Evolutionary conservation across 352 stramenopile genomes (phyloP).

Genomic region (Pythium insidiosum): DNA sequence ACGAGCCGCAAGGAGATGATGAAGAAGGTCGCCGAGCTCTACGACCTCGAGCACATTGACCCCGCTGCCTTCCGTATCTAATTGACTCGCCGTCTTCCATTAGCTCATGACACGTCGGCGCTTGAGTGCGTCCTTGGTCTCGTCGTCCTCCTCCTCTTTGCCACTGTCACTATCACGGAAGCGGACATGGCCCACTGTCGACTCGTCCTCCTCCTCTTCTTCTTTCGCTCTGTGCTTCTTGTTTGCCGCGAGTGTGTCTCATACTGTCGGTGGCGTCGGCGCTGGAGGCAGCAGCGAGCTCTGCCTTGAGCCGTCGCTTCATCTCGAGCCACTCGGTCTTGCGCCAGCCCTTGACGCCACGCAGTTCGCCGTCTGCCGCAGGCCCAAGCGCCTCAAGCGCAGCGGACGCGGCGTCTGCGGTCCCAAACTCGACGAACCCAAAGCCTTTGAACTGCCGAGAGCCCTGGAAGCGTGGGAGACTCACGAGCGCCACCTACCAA

Average conservation of each 20-base stretch:
- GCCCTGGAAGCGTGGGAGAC: conserved; percentile 58
- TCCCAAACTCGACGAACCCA: conserved; percentile 74
- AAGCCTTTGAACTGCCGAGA: conserved; percentile 75
- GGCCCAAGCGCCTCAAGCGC: conserved; percentile 17
- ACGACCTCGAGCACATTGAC: conserved; percentile 73
- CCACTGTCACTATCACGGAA: conserved; percentile 25
- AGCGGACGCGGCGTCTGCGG: conserved; percentile 17
- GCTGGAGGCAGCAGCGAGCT: conserved; percentile 19
- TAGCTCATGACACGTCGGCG: too few relatives aligned
- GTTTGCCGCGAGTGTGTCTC: conserved; percentile 6
- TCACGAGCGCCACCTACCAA: conserved; percentile 73
- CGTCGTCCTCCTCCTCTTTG: conserved; percentile 7
- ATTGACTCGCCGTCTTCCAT: not conserved
- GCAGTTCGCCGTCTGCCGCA: conserved; percentile 14
- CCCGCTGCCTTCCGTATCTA: conserved; percentile 63
- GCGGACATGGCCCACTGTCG: conserved; percentile 25
- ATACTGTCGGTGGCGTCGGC: conserved; percentile 6
- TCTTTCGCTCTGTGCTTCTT: not conserved
- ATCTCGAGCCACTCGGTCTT: conserved; percentile 53
- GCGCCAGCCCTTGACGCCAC: conserved; percentile 41
- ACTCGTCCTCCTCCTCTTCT: not conserved
- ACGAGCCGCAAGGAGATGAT: conserved; percentile 81
- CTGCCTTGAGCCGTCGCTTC: conserved; percentile 54
- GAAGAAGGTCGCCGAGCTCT: conserved; percentile 62
- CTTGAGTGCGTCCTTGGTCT: too few relatives aligned